Conservation (phyloP, 208 protist species). For the Wallacemonas rigidus region DNA sequence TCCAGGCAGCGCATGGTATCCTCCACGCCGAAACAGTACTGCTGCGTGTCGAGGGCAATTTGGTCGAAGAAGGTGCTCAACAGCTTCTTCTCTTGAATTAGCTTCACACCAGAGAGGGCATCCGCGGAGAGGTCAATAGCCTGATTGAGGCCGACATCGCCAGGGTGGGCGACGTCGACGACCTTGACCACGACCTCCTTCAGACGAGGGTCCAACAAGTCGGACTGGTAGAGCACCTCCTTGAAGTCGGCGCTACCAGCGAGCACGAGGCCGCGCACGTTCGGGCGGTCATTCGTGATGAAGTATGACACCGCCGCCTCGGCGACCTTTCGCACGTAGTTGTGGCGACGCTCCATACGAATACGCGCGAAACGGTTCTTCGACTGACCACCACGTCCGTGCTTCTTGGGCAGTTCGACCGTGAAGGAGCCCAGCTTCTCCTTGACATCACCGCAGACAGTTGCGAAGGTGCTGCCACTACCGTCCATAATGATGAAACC, state of each 20-base stretch:
- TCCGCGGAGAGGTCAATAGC: constrained; percentile 99
- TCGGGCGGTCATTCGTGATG: constrained; percentile 98
- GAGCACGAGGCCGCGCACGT: constrained; percentile 99
- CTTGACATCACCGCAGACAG: constrained; percentile 97
- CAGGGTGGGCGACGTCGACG: constrained; percentile 99
- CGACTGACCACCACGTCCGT: constrained; percentile 99
- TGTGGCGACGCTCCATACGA: constrained; percentile 99
- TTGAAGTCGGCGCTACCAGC: constrained; percentile 99
- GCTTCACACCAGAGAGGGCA: constrained; percentile 97
- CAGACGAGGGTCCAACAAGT: constrained; percentile 98
- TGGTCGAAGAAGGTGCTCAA: constrained; percentile 98
- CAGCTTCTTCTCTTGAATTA: constrained; percentile 99
- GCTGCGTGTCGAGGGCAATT: constrained; percentile 98
- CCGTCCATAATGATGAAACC: constrained; percentile 99
- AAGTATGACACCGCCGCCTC: constrained; percentile 97
- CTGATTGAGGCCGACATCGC: constrained; percentile 99
- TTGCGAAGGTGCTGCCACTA: constrained; percentile 97
- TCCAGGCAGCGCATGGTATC: constrained; percentile 98
- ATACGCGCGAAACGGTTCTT: constrained; percentile 99
- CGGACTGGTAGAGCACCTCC: constrained; percentile 96
- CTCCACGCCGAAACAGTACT: constrained; percentile 98
- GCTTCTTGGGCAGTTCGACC: constrained; percentile 99
- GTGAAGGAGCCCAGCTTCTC: constrained; percentile 98
- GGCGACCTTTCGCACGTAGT: constrained; percentile 99
- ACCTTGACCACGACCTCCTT: constrained; percentile 98